Base-by-base conservation (phyloP, 192 early-diverging fungal species). In the Phycomyces blakesleeanus region DNA sequence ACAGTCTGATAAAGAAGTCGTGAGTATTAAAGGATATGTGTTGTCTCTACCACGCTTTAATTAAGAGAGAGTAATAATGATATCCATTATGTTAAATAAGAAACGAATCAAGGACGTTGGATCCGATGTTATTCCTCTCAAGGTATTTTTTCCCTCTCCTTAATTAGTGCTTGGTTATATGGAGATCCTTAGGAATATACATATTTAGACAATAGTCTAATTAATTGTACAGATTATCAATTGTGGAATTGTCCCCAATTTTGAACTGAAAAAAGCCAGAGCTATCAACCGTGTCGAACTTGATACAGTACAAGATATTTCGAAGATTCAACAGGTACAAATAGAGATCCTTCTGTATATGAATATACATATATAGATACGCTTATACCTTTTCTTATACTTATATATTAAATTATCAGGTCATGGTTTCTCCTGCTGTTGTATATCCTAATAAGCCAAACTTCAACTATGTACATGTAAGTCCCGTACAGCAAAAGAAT, bases 381-480 rank as follows among this genome's bases (percentile, higher is more conserved):
- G 27, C 22, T 16, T 15, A 18, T 52, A 18, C 44, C 7, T 14
- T 51, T 24, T 6, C 3, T 14, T n/a, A n/a, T n/a, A n/a, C n/a
- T n/a, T n/a, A n/a, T n/a, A n/a, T n/a, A n/a, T n/a, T n/a, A n/a
- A n/a, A n/a, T n/a, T n/a, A n/a, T n/a, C 37, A 65, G 63, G 71
- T 85, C 59, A 78, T 85, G 83, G 78, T 83, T 10, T 83, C 83
- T 14, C 74, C 81, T 5, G 64, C 79, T 2, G 52, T 74, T 21
- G 24, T 57, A 18, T 85, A 81, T 63, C 79, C 81, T 1, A 72
- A 81, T 61, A 80, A 80, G 55, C 72, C 65, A 14, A 67, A 78
- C 42, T 81, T 75, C 68, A 66, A 64, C 56, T 83, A 81, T 62
- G 79, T 79, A 2, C 76, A 85, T 64, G 83, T 84, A 78, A 65